A percentile compares a stretch with the other conserved stretches of the same genome.
phyloP scores from a whole-genome alignment of 495 filamentous ascomycete genomes.

The Neurospora intermedia region DNA sequence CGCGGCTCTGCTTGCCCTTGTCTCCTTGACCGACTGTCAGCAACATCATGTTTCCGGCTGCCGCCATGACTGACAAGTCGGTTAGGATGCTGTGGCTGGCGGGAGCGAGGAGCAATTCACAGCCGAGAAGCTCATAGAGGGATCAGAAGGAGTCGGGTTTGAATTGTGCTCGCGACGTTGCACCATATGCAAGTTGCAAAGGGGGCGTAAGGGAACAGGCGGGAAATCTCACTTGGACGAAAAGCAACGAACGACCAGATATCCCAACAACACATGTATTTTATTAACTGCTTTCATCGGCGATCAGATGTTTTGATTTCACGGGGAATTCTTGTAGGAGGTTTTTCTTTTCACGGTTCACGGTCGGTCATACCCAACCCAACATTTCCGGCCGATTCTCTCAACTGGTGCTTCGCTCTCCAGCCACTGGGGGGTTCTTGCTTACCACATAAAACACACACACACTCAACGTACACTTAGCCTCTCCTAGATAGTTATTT shows the following conservation, averaged over 20 bases:
- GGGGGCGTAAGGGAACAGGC: neutral
- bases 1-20: neutral
- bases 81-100: neutral
- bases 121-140: neutral
- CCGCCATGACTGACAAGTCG: neutral
- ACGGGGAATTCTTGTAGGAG: neutral
- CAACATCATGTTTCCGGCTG: neutral
- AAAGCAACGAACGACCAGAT: slow-evolving; percentile 3
- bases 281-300: neutral
- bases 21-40: neutral
- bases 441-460: neutral
- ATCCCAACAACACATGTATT: slow-evolving; percentile 5
- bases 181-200: neutral
- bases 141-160: neutral
- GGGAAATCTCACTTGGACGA: neutral
- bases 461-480: neutral
- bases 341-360: neutral
- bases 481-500: neutral
- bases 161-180: neutral
- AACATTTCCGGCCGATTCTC: neutral
- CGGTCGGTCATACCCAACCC: neutral
- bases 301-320: neutral
- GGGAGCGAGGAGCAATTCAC: neutral
- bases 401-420: neutral
- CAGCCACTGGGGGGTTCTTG: neutral